Evolutionary conservation across 2,329 filamentous ascomycete species (phyloP).

Genomic region (Cadophora luteo-olivacea): DNA sequence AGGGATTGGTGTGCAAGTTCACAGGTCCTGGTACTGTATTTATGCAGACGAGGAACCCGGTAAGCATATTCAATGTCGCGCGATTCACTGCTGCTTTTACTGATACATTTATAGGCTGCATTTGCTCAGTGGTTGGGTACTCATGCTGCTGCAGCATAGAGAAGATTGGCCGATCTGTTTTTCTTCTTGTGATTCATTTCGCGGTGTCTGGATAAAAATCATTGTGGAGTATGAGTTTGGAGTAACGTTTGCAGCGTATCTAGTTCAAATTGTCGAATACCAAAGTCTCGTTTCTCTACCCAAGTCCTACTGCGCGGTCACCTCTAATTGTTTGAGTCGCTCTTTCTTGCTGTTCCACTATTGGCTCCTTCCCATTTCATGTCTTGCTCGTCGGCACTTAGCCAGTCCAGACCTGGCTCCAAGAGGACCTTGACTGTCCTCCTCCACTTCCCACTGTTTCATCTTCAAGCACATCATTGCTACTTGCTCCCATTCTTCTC

Average conservation of each 20-base stretch:
- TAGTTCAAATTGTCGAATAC: slow-evolving; percentile 17
- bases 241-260: slow-evolving; percentile 18
- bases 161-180: background rate
- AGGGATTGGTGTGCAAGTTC: slow-evolving; percentile 95
- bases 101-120: slow-evolving; percentile 31
- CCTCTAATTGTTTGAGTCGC: background rate
- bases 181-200: background rate
- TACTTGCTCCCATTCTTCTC: slow-evolving; percentile 26
- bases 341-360: background rate
- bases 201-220: slow-evolving; percentile 10
- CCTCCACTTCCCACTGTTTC: slow-evolving; percentile 7
- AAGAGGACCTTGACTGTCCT: background rate
- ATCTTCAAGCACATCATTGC: slow-evolving; percentile 27
- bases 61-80: slow-evolving; percentile 48
- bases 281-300: background rate
- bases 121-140: slow-evolving; percentile 42
- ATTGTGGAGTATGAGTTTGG: slow-evolving; percentile 4
- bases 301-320: background rate
- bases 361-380: slow-evolving; percentile 2
- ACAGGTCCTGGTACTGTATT: slow-evolving; percentile 90
- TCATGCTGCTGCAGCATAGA: slow-evolving; percentile 37
- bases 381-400: background rate
- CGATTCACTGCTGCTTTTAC: background rate
- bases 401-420: slow-evolving; percentile 2
- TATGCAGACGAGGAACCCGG: slow-evolving; percentile 88